Conservation (phyloP, 2,329 filamentous ascomycete genomes). For the Ascochyta pisi region DNA sequence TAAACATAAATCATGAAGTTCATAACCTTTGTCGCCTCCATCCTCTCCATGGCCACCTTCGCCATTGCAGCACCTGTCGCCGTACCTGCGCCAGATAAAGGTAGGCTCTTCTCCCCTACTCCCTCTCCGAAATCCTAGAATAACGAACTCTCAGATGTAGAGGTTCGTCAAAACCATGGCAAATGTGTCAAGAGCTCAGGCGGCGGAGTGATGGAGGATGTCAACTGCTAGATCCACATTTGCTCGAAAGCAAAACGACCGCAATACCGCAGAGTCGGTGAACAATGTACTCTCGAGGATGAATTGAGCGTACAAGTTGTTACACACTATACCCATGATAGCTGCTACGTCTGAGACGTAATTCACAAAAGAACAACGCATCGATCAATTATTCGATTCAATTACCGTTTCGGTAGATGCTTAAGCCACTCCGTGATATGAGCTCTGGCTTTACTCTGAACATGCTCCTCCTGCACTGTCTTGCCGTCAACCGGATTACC, state of each 20-base stretch:
- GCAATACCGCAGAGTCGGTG: background rate
- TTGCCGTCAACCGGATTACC: no score
- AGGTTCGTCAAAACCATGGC: conserved; percentile 45
- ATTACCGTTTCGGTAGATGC: background rate
- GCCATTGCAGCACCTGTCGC: conserved; percentile 41
- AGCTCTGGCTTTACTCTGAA: no score
- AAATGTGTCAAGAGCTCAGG: conserved; percentile 40
- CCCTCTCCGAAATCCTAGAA: background rate
- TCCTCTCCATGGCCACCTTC: conserved; percentile 46
- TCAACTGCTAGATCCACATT: conserved; percentile 29
- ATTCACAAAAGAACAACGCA: background rate
- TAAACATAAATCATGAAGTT: conserved; percentile 43
- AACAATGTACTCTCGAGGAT: background rate
- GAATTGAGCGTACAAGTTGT: background rate
- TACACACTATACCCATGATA: conserved; percentile 7
- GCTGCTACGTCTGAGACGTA: conserved; percentile 10
- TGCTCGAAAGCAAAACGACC: background rate
- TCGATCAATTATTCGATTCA: background rate
- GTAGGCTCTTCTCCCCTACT: conserved; percentile 17
- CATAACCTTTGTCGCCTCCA: conserved; percentile 39
- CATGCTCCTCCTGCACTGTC: no score
- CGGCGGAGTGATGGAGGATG: conserved; percentile 31
- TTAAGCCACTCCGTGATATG: background rate
- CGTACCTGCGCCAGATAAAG: conserved; percentile 36
- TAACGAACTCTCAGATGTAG: conserved; percentile 31